Conservation (phyloP, 768 basidiomycete genomes). For the Leccinum incarnatum region DNA sequence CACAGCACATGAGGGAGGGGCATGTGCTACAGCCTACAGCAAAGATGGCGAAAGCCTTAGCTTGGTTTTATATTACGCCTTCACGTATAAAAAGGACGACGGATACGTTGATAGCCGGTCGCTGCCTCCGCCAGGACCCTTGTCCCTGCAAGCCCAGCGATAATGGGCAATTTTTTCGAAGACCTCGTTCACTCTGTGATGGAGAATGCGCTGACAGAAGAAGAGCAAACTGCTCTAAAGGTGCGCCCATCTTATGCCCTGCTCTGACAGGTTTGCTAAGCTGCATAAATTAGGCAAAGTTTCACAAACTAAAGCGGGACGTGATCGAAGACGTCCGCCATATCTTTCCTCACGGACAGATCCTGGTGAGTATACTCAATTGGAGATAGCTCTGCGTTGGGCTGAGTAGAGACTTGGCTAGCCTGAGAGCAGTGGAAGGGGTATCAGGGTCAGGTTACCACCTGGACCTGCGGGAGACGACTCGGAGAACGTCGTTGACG, state of each 20-base stretch:
- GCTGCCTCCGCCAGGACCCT: neutral
- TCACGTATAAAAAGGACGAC: conserved; percentile 1
- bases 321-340: conserved; percentile 28
- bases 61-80: neutral
- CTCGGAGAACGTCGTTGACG: conserved; percentile 4
- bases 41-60: neutral
- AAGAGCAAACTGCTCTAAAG: conserved; percentile 27
- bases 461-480: conserved; percentile 11
- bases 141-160: conserved; percentile 11
- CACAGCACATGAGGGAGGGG: neutral
- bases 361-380: conserved; percentile 19
- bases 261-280: neutral
- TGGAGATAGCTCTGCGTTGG: neutral
- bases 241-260: conserved; percentile 1
- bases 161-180: conserved; percentile 32
- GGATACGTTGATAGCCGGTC: neutral
- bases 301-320: conserved; percentile 28
- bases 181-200: conserved; percentile 25
- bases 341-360: conserved; percentile 29
- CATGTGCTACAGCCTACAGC: neutral
- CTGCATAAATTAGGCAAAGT: conserved; percentile 21
- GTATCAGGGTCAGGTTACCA: conserved; percentile 22
- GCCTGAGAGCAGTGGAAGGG: conserved; percentile 26
- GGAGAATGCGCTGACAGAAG: conserved; percentile 17
- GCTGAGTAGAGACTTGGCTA: neutral